phyloP scores from a whole-genome alignment of 257 asterid genomes.

The Cordia subcordata region DNA sequence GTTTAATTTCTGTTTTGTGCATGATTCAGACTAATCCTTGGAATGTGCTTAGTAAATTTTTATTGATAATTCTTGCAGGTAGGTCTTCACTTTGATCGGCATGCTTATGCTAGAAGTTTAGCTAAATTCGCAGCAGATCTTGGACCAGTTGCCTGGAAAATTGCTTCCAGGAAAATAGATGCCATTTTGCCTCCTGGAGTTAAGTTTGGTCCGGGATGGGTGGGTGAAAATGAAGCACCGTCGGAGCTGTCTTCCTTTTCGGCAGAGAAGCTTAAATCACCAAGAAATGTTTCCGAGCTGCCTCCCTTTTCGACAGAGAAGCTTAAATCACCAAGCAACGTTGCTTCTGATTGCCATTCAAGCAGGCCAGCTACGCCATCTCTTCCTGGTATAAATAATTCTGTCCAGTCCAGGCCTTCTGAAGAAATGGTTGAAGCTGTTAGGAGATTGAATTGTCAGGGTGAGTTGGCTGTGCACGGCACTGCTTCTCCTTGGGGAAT shows the following conservation, averaged over 20 bases:
- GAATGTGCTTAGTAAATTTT: not conserved
- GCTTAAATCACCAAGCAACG: slow-evolving; percentile 29
- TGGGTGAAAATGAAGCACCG: slow-evolving; percentile 51
- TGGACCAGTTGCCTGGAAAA: slow-evolving; percentile 82
- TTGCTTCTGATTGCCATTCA: slow-evolving; percentile 27
- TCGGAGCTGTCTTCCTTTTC: slow-evolving; percentile 33
- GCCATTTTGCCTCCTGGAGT: slow-evolving; percentile 52
- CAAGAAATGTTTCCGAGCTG: slow-evolving; percentile 28
- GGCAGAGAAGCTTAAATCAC: slow-evolving; percentile 36
- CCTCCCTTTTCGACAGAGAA: slow-evolving; percentile 35
- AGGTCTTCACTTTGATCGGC: slow-evolving; percentile 68
- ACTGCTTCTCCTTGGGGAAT: slow-evolving; percentile 27
- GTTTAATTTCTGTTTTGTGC: too few relatives aligned
- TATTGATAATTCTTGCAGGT: slow-evolving; percentile 41
- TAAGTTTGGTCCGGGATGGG: slow-evolving; percentile 94
- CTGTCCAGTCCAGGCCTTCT: slow-evolving; percentile 25
- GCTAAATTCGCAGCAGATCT: slow-evolving; percentile 80
- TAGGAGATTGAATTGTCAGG: slow-evolving; percentile 51
- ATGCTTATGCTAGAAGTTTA: slow-evolving; percentile 77
- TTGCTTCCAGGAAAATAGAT: slow-evolving; percentile 64
- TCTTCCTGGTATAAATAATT: slow-evolving; percentile 32
- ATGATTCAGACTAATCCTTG: not conserved
- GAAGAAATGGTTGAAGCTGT: slow-evolving; percentile 55
- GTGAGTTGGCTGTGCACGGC: slow-evolving; percentile 31
- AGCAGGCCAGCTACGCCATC: slow-evolving; percentile 32